phyloP scores from a whole-genome alignment of 1,284 basidiomycete species.

The Tetrapyrgos nigripes region DNA sequence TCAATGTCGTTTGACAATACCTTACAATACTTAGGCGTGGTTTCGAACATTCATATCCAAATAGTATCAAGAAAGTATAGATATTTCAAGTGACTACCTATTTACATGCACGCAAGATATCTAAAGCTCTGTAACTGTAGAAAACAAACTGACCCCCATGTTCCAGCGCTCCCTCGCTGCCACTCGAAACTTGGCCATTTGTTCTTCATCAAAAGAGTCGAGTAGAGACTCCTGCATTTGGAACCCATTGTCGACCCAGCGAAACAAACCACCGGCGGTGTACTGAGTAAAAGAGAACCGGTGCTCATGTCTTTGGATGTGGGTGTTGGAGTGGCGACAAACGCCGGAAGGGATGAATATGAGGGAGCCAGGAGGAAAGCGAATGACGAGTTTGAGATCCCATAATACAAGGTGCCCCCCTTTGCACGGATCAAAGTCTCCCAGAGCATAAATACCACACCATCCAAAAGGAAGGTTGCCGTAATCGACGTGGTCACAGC shows the following conservation, averaged over 20 bases:
- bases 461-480: background rate
- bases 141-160: too few relatives aligned
- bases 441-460: constrained; percentile 20
- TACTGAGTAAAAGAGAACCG: constrained; percentile 15
- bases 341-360: constrained; percentile 34
- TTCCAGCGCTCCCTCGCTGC: too few relatives aligned
- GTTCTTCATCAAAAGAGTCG: too few relatives aligned
- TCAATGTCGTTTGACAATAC: too few relatives aligned
- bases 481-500: constrained; percentile 1
- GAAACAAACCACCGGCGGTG: constrained; percentile 27
- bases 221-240: too few relatives aligned
- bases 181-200: too few relatives aligned
- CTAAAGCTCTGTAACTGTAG: too few relatives aligned
- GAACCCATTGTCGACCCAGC: constrained; percentile 27
- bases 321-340: constrained; percentile 6
- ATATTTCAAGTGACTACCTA: too few relatives aligned
- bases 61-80: too few relatives aligned
- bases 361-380: constrained; percentile 23
- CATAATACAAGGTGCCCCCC: constrained; percentile 34
- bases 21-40: too few relatives aligned
- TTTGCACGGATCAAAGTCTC: constrained; percentile 23
- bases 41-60: too few relatives aligned
- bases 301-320: background rate
- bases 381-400: constrained; percentile 23
- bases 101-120: too few relatives aligned